Conservation (phyloP, 345 rosid species). For the Boechera stricta region DNA sequence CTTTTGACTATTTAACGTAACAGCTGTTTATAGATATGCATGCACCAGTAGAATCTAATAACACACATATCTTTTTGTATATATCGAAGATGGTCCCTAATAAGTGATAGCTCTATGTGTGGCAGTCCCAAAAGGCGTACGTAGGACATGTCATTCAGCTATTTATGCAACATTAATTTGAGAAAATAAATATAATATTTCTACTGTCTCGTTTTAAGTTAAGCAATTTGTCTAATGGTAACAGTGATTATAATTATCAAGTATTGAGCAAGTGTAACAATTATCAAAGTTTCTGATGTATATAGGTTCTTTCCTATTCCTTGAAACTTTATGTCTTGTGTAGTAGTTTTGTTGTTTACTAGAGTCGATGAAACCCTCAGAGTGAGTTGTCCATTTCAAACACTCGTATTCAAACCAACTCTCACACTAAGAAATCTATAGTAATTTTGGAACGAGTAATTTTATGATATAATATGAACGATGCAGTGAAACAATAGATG, state of each 20-base stretch:
- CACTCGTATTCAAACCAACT: too few relatives aligned
- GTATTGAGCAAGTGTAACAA: too few relatives aligned
- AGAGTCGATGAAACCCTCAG: too few relatives aligned
- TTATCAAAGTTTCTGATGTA: too few relatives aligned
- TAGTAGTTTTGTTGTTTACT: too few relatives aligned
- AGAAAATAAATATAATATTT: background rate
- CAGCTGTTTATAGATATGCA: constrained; percentile 34
- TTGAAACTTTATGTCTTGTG: background rate
- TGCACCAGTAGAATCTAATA: constrained; percentile 8
- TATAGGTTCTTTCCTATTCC: too few relatives aligned
- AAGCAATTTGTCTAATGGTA: background rate
- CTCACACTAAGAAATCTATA: too few relatives aligned
- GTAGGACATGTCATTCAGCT: background rate
- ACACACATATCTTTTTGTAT: background rate
- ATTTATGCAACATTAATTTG: background rate
- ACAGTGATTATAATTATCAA: too few relatives aligned
- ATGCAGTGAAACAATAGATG: background rate
- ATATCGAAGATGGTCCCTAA: constrained; percentile 17
- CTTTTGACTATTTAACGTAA: constrained; percentile 28
- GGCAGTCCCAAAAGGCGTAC: background rate
- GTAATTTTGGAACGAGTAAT: too few relatives aligned
- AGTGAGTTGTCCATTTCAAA: too few relatives aligned
- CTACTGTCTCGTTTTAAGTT: background rate
- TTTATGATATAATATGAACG: background rate
- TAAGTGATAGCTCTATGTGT: constrained; percentile 23